Evolutionary conservation across 2,329 filamentous ascomycete genomes (phyloP).

Genomic region (Fusarium foetens): DNA sequence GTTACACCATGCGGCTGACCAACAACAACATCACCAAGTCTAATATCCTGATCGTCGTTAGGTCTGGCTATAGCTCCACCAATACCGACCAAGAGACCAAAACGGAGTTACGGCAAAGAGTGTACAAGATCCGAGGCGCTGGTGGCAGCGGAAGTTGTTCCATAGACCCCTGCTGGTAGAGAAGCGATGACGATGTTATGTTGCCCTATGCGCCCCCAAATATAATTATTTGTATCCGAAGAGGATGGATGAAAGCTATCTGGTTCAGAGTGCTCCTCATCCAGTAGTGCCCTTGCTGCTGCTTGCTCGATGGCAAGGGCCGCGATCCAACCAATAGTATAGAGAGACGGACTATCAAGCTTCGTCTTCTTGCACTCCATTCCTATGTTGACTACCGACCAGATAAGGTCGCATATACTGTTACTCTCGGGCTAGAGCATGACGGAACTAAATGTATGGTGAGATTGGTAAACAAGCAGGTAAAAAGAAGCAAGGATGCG

Average conservation of each 20-base stretch:
- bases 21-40: constrained; percentile 45
- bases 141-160: constrained; percentile 18
- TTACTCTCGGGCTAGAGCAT: background rate
- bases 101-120: constrained; percentile 29
- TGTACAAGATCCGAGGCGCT: constrained; percentile 18
- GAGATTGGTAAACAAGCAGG: background rate
- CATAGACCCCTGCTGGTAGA: constrained; percentile 32
- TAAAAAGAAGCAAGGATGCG: background rate
- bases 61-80: constrained; percentile 52
- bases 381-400: no score
- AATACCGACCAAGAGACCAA: constrained; percentile 47
- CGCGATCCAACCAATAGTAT: constrained; percentile 44
- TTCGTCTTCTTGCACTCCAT: background rate
- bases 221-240: constrained; percentile 43
- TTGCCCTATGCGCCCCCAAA: constrained; percentile 35
- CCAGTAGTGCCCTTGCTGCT: constrained; percentile 42
- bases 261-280: constrained; percentile 32
- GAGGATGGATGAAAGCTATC: constrained; percentile 4
- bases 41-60: constrained; percentile 28
- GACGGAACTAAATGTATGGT: no score
- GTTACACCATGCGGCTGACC: constrained; percentile 28
- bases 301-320: constrained; percentile 40
- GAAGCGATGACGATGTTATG: constrained; percentile 46
- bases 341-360: background rate
- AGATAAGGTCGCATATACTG: no score